Evolutionary conservation across 2,329 filamentous ascomycete genomes (phyloP), one percentile per base, ranked within the genome.

Genomic region (Colletotrichum zoysiae): DNA sequence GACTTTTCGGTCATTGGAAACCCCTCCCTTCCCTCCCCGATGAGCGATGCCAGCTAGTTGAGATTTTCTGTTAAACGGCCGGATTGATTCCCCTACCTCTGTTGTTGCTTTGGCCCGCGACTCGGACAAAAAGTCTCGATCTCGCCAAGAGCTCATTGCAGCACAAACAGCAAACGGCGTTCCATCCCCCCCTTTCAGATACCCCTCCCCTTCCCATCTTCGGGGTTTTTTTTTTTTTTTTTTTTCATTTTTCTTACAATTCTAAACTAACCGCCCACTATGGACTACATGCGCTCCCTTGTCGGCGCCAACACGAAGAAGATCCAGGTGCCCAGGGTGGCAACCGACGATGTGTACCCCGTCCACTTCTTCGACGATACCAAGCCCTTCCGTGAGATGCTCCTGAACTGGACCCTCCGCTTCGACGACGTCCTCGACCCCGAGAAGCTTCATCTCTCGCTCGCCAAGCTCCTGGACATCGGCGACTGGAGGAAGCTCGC

Each of bases 341-440:
- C 63, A 3, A 70, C 74, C 63, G 75, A 78, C 23, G 71, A 79
- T 7, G 74, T 82, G 14, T 78, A 79, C 8, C 80, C 81, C 1
- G 70, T 81, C 16, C 78, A 79, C 73, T 75, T 76, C 51, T 76
- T 81, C 12, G 81, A 83, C 68, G 78, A 78, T 16, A 76, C 76
- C 0, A 65, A 74, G 18, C 57, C 70, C 0, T 73, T 76, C 40
- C 76, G 76, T 1, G 65, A 71, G 12, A 77, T 81, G 51, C 64
- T 80, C 5, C 40, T 83, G 1, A 75, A 75, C 30, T 81, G 77
- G 77, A 80, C 80, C 0, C 77, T 86, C 40, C 77, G 78, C 5
- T 87, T 86, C 74, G 81, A 87, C 70, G 82, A 84, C 69, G 83
- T 86, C 1, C 79, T 87, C 4, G 84, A 87, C 67, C 74, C 80